These are phyloP conservation scores for Pterocarpus santalinus DNA, from an alignment of 306 rosid species.

Conservation along the genomic window DNA sequence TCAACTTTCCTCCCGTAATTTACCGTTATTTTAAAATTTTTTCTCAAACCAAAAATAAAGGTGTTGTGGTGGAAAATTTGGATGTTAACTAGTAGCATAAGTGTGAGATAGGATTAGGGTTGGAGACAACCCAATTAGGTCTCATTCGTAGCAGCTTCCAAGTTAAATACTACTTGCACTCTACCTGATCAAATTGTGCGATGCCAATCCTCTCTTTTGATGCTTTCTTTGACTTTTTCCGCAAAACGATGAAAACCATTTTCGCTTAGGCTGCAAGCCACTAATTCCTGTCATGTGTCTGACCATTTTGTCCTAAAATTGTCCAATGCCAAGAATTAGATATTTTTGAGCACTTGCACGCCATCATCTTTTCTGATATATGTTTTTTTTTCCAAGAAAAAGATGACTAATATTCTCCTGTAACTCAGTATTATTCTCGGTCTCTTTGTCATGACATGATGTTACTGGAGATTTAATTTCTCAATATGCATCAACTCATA, in stretches of 20 bases:
- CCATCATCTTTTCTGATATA: background rate
- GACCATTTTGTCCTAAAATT: constrained; percentile 2
- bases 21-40: too few species aligned
- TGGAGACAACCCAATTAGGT: background rate
- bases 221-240: constrained; percentile 29
- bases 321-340: background rate
- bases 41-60: too few species aligned
- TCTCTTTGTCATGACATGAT: background rate
- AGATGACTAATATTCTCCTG: too few species aligned
- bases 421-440: background rate
- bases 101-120: background rate
- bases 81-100: background rate
- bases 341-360: background rate
- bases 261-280: constrained; percentile 36
- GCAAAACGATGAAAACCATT: background rate
- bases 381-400: too few species aligned
- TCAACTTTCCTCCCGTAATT: too few species aligned
- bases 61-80: background rate
- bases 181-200: too few species aligned
- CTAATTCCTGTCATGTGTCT: background rate
- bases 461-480: background rate
- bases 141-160: background rate
- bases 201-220: background rate
- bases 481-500: background rate
- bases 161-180: too few species aligned